A percentile compares a stretch with the other conserved stretches of the same genome.
phyloP scores from a whole-genome alignment of 192 early-diverging fungal genomes.

The Anaeromyces robustus region DNA sequence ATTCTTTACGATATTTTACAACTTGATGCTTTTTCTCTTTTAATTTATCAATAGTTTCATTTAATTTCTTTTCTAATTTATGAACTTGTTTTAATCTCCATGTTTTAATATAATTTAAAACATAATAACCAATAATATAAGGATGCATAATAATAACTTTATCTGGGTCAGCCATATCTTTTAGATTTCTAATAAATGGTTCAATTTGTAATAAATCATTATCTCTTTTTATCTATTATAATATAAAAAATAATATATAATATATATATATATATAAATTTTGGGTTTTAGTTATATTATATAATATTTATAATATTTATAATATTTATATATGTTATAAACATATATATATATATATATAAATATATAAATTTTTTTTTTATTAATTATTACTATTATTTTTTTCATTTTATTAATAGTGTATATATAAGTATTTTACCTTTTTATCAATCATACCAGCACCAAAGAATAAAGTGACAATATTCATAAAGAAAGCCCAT shows the following conservation, averaged over 20 bases:
- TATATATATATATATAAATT: too few relatives aligned
- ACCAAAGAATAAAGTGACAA: not conserved
- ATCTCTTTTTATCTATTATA: not conserved
- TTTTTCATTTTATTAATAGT: too few relatives aligned
- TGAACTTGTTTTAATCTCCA: not conserved
- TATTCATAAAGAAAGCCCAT: not conserved
- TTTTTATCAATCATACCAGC: not conserved
- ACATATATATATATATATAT: too few relatives aligned
- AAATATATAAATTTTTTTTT: too few relatives aligned
- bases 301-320: too few relatives aligned
- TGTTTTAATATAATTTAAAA: not conserved
- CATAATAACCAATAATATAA: not conserved
- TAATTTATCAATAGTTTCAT: not conserved
- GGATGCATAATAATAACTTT: not conserved
- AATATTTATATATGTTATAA: too few relatives aligned
- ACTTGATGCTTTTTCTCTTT: not conserved
- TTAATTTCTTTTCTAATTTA: not conserved
- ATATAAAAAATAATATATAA: too few relatives aligned
- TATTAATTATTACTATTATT: too few relatives aligned
- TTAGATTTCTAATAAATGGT: not conserved
- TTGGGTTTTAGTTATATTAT: too few relatives aligned
- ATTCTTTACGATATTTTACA: not conserved
- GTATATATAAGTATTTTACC: too few relatives aligned
- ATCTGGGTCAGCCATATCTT: not conserved
- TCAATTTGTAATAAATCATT: not conserved